phyloP scores from a whole-genome alignment of 1,284 basidiomycete species.

The Apiotrichum veenhuisii region DNA sequence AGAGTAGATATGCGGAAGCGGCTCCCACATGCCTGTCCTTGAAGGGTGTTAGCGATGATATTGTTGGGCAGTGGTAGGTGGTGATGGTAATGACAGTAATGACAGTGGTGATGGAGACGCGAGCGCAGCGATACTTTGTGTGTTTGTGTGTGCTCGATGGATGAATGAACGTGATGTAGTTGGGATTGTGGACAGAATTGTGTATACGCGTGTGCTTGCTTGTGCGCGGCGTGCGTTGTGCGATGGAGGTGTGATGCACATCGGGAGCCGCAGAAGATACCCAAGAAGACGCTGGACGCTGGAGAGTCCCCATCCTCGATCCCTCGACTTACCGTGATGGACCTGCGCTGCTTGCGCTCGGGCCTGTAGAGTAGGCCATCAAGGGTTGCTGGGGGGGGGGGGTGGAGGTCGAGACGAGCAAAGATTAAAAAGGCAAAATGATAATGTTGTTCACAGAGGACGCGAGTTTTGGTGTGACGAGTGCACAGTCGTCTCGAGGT shows the following conservation, averaged over 20 bases:
- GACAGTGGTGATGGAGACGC: neutral
- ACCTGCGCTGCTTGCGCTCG: slow-evolving; percentile 11
- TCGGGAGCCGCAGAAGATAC: no score
- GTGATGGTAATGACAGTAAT: neutral
- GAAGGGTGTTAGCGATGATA: no score
- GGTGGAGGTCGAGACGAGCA: neutral
- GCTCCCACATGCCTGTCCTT: slow-evolving; percentile 36
- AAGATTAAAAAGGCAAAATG: no score
- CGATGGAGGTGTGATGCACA: neutral
- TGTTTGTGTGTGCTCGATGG: no score
- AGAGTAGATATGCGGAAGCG: slow-evolving; percentile 43
- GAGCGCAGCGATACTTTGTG: neutral
- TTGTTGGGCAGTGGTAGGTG: slow-evolving; percentile 5
- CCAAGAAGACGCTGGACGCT: no score
- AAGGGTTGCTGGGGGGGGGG: neutral
- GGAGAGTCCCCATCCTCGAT: no score
- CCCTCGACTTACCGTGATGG: slow-evolving; percentile 16
- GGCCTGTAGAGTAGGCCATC: slow-evolving; percentile 2
- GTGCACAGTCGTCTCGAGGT: no score
- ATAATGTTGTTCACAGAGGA: no score
- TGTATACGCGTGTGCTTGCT: no score
- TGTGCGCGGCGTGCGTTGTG: neutral
- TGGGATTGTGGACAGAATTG: no score
- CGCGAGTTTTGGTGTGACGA: no score
- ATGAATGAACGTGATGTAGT: neutral